Conservation (phyloP, 192 early-diverging fungal genomes). For the Mortierella alpina region DNA sequence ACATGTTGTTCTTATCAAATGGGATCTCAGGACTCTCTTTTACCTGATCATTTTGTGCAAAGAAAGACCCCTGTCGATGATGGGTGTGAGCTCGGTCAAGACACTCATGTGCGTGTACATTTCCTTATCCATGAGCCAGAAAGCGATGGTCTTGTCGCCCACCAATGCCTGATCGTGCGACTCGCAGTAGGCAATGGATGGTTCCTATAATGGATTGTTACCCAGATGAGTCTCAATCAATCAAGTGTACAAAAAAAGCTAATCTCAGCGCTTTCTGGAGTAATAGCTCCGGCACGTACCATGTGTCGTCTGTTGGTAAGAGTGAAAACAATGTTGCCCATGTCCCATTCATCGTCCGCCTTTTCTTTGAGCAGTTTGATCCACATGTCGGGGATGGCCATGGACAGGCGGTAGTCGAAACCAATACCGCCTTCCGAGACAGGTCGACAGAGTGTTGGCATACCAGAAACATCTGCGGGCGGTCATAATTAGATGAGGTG, state of each 20-base stretch:
- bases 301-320: constrained; percentile 91
- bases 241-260: constrained; percentile 2
- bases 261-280: background rate
- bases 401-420: constrained; percentile 95
- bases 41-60: constrained; percentile 97
- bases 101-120: constrained; percentile 98
- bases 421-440: constrained; percentile 92
- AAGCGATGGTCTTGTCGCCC: constrained; percentile 97
- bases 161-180: constrained; percentile 98
- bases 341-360: constrained; percentile 92
- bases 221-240: no score
- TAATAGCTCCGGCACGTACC: constrained; percentile 45
- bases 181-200: constrained; percentile 94
- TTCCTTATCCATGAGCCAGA: constrained; percentile 99
- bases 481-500: no score
- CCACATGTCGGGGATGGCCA: constrained; percentile 99
- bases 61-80: constrained; percentile 93
- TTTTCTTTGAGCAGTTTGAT: constrained; percentile 97
- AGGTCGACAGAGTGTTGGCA: constrained; percentile 93
- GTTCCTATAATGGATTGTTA: constrained; percentile 69
- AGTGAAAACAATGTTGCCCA: constrained; percentile 86
- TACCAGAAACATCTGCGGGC: constrained; percentile 91
- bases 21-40: no score
- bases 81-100: constrained; percentile 78
- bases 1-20: background rate